Conservation (phyloP, 805 yeast species). For the Limtongia smithiae region DNA sequence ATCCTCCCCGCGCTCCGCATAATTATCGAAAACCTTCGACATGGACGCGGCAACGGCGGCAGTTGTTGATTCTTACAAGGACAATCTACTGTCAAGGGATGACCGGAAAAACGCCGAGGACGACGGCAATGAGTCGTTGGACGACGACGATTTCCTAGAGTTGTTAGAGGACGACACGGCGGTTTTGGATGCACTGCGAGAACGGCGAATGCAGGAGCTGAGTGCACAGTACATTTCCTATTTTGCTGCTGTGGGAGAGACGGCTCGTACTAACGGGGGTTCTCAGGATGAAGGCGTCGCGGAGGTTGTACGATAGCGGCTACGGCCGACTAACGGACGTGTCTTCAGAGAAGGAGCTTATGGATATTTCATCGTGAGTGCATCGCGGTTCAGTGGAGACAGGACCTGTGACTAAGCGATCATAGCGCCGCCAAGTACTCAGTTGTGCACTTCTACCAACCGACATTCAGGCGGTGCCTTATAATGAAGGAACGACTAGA, state of each 20-base stretch:
- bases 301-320: conserved; percentile 40
- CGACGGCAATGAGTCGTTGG: conserved; percentile 31
- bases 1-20: too few relatives aligned
- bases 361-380: conserved; percentile 47
- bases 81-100: conserved; percentile 8
- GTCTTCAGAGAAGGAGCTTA: conserved; percentile 50
- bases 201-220: conserved; percentile 58
- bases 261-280: conserved; percentile 30
- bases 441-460: conserved; percentile 63
- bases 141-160: conserved; percentile 33
- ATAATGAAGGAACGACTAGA: conserved; percentile 50
- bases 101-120: conserved; percentile 34
- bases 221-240: conserved; percentile 38
- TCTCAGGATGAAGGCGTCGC: conserved; percentile 39
- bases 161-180: conserved; percentile 45
- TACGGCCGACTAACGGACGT: conserved; percentile 44
- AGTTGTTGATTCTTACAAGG: conserved; percentile 20
- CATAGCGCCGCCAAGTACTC: conserved; percentile 37
- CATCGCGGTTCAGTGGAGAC: too few relatives aligned
- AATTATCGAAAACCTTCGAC: too few relatives aligned
- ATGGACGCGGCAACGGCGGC: conserved; percentile 19
- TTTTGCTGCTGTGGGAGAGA: not conserved
- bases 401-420: too few relatives aligned
- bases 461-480: conserved; percentile 57
- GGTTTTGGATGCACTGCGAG: conserved; percentile 55